These are phyloP conservation scores for Linaria vulgaris DNA, from an alignment of 257 asterid species.

Conservation along the genomic window DNA sequence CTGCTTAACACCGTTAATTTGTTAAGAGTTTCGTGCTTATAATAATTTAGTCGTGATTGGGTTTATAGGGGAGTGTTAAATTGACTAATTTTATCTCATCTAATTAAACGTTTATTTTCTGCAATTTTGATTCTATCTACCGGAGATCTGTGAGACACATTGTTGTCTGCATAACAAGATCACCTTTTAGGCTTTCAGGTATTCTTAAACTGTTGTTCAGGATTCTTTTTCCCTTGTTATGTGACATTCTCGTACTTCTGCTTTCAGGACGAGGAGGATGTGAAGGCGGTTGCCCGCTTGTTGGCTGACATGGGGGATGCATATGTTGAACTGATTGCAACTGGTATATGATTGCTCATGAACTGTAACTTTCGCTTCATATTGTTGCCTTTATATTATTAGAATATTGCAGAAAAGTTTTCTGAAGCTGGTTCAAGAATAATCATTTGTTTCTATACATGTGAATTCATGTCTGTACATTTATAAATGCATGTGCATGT, in stretches of 20 bases:
- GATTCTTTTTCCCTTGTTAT: background rate
- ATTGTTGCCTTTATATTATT: constrained; percentile 16
- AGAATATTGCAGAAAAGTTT: constrained; percentile 14
- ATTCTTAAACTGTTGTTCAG: background rate
- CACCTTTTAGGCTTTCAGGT: constrained; percentile 14
- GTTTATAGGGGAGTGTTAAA: background rate
- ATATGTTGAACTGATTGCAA: constrained; percentile 93
- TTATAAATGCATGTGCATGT: background rate
- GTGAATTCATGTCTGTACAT: constrained; percentile 1
- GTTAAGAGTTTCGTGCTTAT: background rate
- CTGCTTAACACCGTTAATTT: too few relatives aligned
- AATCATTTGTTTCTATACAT: constrained; percentile 9
- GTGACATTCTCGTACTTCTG: constrained; percentile 27
- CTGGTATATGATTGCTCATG: constrained; percentile 52
- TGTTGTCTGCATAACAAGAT: constrained; percentile 10
- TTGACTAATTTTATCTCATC: constrained; percentile 7
- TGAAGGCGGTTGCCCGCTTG: constrained; percentile 96
- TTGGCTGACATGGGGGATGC: constrained; percentile 99
- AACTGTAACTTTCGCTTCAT: constrained; percentile 23
- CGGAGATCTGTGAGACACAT: constrained; percentile 14
- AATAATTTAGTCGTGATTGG: background rate
- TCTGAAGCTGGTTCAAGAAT: constrained; percentile 1
- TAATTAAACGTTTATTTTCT: background rate
- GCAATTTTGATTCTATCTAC: constrained; percentile 5
- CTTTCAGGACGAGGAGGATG: constrained; percentile 96